These are phyloP conservation scores for Singerocomus rubriflavus DNA, from an alignment of 1,284 basidiomycete species.

Conservation along the genomic window DNA sequence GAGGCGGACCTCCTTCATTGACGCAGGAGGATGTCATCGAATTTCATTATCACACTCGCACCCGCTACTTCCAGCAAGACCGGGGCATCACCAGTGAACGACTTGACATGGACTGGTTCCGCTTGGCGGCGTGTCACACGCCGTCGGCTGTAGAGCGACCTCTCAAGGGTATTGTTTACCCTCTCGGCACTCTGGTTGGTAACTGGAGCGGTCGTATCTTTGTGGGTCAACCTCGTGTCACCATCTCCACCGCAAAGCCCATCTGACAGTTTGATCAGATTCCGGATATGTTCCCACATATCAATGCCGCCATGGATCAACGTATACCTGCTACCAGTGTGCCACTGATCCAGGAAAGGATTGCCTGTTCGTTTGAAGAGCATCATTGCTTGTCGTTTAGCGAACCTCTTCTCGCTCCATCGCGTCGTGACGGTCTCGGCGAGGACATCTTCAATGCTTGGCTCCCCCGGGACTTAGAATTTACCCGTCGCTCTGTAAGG, in stretches of 20 bases:
- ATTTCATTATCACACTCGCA: constrained; percentile 38
- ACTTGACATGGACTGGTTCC: constrained; percentile 46
- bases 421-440: constrained; percentile 32
- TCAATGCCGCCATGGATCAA: constrained; percentile 25
- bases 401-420: constrained; percentile 36
- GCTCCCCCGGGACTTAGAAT: constrained; percentile 37
- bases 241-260: constrained; percentile 7
- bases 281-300: constrained; percentile 23
- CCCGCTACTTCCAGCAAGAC: constrained; percentile 27
- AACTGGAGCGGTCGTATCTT: constrained; percentile 43
- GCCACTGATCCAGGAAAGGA: constrained; percentile 33
- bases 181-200: constrained; percentile 41
- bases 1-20: constrained; percentile 24
- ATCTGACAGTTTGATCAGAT: constrained; percentile 23
- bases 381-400: constrained; percentile 43
- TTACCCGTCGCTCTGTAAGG: constrained; percentile 37
- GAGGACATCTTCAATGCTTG: constrained; percentile 46
- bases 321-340: constrained; percentile 21
- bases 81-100: constrained; percentile 19
- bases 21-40: constrained; percentile 40
- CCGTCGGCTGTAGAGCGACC: constrained; percentile 32
- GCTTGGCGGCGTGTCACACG: constrained; percentile 40
- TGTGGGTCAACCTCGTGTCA: constrained; percentile 28
- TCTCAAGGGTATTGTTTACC: constrained; percentile 40
- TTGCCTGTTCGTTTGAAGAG: constrained; percentile 43